Base-by-base conservation (phyloP, 2,329 filamentous ascomycete species). In the Trichoderma sp. region DNA sequence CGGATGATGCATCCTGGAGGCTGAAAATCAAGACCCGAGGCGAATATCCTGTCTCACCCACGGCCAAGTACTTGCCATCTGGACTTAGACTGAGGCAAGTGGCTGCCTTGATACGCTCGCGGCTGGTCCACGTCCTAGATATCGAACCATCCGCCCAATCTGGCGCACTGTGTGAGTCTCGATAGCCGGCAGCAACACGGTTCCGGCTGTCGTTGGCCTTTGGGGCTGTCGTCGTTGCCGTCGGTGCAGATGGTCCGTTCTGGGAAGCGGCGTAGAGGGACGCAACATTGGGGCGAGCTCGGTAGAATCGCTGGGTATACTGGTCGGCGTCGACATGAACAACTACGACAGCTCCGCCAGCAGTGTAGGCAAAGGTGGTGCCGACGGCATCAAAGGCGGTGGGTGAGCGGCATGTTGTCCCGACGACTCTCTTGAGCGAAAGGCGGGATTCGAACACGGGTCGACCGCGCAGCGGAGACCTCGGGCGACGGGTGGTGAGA, bases 31-130 rank as follows among this genome's bases (percentile, higher is more conserved):
- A 85, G 26, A 99, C 94, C 68, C 96, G 88, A 6, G 96, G 96
- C 68, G 92, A 93, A 81, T 98, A 98, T 26, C 96, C 96, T 4
- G 95, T 97, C 87, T 99, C 96, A 77, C 96, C 96, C 3, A 98
- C 92, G 9, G 95, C 96, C 67, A 99, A 85, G 79, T 92, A 97
- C 76, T 89, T 92, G 36, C 93, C 95, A 81, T 98, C 94, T 1
- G 91, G 90, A 78, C 94, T 98, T 74, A 99, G 87, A 26, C 94
- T 92, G 30, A 99, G 88, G 78, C 95, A 97, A 6, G 95, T 97
- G 2, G 95, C 94, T 20, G 96, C 93, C 83, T 98, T 98, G 79
- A 98, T 95, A 75, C 94, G 90, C 81, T 98, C 96, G 74, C 93
- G 90, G 70, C 93, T 96, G 1, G 93, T 94, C 91, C 93, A 95